Conservation (phyloP, 1,284 basidiomycete species). For the Sphagnurus paluster region DNA sequence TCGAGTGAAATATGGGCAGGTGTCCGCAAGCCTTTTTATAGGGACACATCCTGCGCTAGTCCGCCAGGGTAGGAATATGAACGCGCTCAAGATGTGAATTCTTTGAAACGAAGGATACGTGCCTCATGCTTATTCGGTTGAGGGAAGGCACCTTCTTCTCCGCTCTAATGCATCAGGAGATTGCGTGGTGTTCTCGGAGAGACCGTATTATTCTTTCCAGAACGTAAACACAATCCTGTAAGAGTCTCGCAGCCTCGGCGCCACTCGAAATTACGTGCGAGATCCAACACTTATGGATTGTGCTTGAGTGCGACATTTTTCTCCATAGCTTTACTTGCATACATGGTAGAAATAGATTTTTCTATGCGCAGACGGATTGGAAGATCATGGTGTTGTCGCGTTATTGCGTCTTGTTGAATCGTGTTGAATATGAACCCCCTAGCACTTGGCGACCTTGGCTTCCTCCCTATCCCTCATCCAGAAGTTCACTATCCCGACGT, state of each 20-base stretch:
- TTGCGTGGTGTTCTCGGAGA: background rate
- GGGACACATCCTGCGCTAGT: background rate
- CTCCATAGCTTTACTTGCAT: too few species aligned
- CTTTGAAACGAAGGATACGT: constrained; percentile 2
- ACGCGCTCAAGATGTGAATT: constrained; percentile 3
- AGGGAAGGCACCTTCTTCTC: constrained; percentile 7
- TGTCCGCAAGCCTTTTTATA: background rate
- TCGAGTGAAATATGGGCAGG: background rate
- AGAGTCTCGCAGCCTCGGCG: background rate
- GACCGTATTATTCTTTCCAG: constrained; percentile 1
- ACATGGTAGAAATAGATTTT: too few species aligned
- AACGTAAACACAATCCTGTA: constrained; percentile 8
- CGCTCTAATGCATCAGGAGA: constrained; percentile 5
- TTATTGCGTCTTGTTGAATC: constrained; percentile 7
- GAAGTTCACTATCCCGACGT: background rate
- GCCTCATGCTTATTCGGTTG: constrained; percentile 10
- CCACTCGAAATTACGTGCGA: too few species aligned
- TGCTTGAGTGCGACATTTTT: too few species aligned
- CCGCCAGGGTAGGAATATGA: background rate
- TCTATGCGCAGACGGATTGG: too few species aligned
- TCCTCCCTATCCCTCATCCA: background rate
- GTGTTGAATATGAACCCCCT: constrained; percentile 2
- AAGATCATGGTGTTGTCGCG: constrained; percentile 7
- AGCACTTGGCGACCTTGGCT: constrained; percentile 6
- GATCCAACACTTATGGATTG: too few species aligned